Conservation (phyloP, 306 rosid species). For the Prunus padus region DNA sequence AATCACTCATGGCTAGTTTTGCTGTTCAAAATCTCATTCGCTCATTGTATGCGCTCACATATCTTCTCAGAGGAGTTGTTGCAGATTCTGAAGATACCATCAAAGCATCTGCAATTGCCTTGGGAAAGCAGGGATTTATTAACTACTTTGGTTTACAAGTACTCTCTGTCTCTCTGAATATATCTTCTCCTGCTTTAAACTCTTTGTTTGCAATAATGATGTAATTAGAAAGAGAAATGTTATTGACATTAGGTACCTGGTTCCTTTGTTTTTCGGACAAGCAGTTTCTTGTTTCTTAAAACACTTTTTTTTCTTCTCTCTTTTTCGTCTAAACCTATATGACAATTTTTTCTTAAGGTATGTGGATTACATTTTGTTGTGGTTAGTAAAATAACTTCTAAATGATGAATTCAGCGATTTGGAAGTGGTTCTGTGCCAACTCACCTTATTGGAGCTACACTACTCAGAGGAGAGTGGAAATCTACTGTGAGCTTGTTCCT, state of each 20-base stretch:
- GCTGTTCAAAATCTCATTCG: neutral
- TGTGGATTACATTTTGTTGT: neutral
- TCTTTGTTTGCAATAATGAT: neutral
- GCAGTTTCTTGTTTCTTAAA: neutral
- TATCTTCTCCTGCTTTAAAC: slow-evolving; percentile 5
- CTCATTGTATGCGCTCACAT: slow-evolving; percentile 22
- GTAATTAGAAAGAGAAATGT: neutral
- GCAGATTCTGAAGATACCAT: slow-evolving; percentile 82
- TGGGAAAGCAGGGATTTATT: slow-evolving; percentile 81
- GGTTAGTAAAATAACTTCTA: neutral
- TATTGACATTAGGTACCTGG: neutral
- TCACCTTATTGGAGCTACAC: slow-evolving; percentile 71
- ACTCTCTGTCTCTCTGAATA: slow-evolving; percentile 27
- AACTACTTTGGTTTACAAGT: slow-evolving; percentile 99
- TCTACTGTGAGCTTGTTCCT: slow-evolving; percentile 75
- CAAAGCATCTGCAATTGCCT: slow-evolving; percentile 74
- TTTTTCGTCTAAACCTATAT: neutral
- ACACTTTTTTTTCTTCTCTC: neutral
- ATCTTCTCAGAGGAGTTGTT: slow-evolving; percentile 81
- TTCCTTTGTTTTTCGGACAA: neutral
- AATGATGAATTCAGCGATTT: slow-evolving; percentile 62
- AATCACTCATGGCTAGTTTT: neutral
- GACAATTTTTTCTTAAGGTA: neutral
- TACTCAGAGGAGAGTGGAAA: slow-evolving; percentile 90
- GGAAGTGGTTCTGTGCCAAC: slow-evolving; percentile 98